These are phyloP conservation scores for Kodamaea sp. DNA, from an alignment of 1,139 yeast species.

Conservation along the genomic window DNA sequence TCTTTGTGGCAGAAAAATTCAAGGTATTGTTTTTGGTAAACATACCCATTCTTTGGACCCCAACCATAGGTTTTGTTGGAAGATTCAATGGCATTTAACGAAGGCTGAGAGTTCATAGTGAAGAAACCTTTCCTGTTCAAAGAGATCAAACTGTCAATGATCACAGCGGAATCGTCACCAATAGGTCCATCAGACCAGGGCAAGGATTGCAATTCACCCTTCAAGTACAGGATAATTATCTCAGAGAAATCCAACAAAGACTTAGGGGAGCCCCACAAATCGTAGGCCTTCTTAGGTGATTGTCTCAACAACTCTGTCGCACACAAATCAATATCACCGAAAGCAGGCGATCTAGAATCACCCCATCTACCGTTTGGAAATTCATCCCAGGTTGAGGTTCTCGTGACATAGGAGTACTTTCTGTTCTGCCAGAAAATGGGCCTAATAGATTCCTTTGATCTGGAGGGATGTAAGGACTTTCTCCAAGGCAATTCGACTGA, in stretches of 20 bases:
- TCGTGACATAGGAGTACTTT: constrained; percentile 82
- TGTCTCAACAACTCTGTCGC: constrained; percentile 80
- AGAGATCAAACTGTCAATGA: constrained; percentile 58
- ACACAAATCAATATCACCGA: constrained; percentile 79
- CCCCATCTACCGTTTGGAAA: constrained; percentile 97
- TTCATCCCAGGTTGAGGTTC: constrained; percentile 95
- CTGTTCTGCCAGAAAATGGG: constrained; percentile 97
- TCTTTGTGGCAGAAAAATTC: constrained; percentile 77
- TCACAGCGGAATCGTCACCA: constrained; percentile 70
- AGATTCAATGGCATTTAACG: constrained; percentile 77
- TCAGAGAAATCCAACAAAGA: constrained; percentile 57
- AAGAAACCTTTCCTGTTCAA: constrained; percentile 69
- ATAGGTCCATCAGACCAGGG: constrained; percentile 97
- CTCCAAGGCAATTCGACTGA: constrained; percentile 76
- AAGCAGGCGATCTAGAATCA: constrained; percentile 90
- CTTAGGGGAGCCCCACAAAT: constrained; percentile 85
- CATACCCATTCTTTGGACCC: constrained; percentile 95
- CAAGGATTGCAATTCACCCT: constrained; percentile 69
- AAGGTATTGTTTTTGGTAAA: constrained; percentile 90
- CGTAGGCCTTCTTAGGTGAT: constrained; percentile 75
- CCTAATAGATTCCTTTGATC: constrained; percentile 81
- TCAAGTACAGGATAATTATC: constrained; percentile 64
- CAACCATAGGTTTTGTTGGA: constrained; percentile 79
- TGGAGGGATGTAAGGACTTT: constrained; percentile 78
- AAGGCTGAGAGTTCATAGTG: constrained; percentile 95